phyloP scores from a whole-genome alignment of 805 yeast genomes.

The Danielia oregonensis region DNA sequence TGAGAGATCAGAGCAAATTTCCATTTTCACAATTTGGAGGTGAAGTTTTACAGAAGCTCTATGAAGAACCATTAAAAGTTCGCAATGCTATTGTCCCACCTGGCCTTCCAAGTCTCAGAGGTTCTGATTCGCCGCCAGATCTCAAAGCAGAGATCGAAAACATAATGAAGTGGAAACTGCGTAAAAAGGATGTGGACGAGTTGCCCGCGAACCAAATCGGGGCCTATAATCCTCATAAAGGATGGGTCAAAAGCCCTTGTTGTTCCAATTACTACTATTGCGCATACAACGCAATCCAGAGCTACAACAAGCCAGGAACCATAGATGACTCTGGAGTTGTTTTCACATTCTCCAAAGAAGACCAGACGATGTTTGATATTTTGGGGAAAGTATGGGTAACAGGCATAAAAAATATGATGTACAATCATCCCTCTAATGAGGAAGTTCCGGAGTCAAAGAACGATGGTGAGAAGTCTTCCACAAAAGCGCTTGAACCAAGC shows the following conservation, averaged over 20 bases:
- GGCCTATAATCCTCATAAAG: constrained; percentile 35
- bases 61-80: constrained; percentile 27
- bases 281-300: constrained; percentile 30
- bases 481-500: too few relatives aligned
- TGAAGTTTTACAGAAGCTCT: constrained; percentile 17
- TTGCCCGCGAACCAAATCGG: constrained; percentile 17
- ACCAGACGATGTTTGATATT: constrained; percentile 20
- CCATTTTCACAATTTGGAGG: constrained; percentile 23
- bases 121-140: constrained; percentile 20
- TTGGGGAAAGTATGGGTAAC: constrained; percentile 35
- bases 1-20: constrained; percentile 25
- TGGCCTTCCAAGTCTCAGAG: constrained; percentile 27
- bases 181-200: constrained; percentile 33
- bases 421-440: not conserved
- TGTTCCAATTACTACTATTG: constrained; percentile 39
- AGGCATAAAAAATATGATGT: not conserved
- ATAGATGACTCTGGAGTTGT: constrained; percentile 21
- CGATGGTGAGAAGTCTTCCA: not conserved
- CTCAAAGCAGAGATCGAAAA: constrained; percentile 15
- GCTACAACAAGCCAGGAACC: constrained; percentile 13
- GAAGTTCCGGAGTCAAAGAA: not conserved
- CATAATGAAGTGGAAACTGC: constrained; percentile 16
- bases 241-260: constrained; percentile 36
- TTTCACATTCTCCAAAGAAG: constrained; percentile 19
- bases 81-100: constrained; percentile 41